Conservation (phyloP, 2,329 filamentous ascomycete species). For the Penicillium palitans region DNA sequence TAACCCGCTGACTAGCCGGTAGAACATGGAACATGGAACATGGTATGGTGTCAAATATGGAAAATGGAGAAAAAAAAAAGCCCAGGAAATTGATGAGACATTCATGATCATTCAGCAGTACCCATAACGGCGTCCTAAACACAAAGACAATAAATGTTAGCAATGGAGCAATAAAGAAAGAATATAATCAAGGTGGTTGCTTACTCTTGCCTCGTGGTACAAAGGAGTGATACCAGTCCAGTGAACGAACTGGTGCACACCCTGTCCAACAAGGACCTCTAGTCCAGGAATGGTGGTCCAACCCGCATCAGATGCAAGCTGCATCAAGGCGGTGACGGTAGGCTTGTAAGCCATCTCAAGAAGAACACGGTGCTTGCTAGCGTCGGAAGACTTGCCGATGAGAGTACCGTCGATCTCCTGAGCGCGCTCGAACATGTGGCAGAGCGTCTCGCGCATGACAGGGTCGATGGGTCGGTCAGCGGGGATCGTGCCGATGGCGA, state of each 20-base stretch:
- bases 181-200: slow-evolving; percentile 15
- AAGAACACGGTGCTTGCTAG: slow-evolving; percentile 58
- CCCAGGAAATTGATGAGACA: slow-evolving; percentile 10
- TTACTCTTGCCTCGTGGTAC: slow-evolving; percentile 66
- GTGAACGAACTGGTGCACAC: slow-evolving; percentile 62
- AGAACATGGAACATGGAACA: slow-evolving; percentile 6
- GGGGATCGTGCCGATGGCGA: slow-evolving; percentile 88
- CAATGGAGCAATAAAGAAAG: background rate
- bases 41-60: slow-evolving; percentile 4
- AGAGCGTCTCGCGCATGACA: slow-evolving; percentile 65
- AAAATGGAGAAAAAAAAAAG: background rate
- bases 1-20: background rate
- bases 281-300: slow-evolving; percentile 86
- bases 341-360: slow-evolving; percentile 98
- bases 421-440: slow-evolving; percentile 51
- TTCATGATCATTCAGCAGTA: slow-evolving; percentile 6
- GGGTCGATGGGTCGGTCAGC: slow-evolving; percentile 80
- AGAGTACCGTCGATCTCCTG: slow-evolving; percentile 49
- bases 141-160: slow-evolving; percentile 4
- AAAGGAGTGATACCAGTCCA: slow-evolving; percentile 24
- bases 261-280: slow-evolving; percentile 87
- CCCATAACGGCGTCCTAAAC: slow-evolving; percentile 33
- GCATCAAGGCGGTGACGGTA: slow-evolving; percentile 77
- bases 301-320: slow-evolving; percentile 71
- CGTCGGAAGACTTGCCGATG: slow-evolving; percentile 33